phyloP scores from a whole-genome alignment of 2,329 filamentous ascomycete genomes.

The Arachnomyces sp. region DNA sequence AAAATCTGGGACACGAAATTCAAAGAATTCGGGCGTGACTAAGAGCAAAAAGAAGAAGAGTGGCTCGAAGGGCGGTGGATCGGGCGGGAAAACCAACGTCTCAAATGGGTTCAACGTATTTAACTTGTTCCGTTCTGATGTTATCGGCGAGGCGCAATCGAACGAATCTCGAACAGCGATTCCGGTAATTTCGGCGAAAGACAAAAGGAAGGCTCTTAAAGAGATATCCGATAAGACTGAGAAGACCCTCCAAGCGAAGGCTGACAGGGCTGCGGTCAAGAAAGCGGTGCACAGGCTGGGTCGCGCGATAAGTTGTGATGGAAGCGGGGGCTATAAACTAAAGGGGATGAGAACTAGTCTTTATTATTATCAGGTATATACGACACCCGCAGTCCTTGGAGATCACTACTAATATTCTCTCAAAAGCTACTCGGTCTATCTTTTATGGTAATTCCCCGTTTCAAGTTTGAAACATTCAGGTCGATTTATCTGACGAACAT shows the following conservation, averaged over 20 bases:
- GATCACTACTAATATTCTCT: background rate
- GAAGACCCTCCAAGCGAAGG: conserved; percentile 15
- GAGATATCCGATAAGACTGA: conserved; percentile 22
- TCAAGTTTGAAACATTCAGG: background rate
- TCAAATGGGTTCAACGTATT: too few relatives aligned
- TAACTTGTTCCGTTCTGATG: conserved; percentile 14
- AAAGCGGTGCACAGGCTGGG: conserved; percentile 24
- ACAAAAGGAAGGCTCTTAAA: conserved; percentile 24
- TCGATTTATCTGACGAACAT: conserved; percentile 10
- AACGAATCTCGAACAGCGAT: conserved; percentile 18
- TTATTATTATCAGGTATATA: conserved; percentile 28
- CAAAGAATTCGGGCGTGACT: too few relatives aligned
- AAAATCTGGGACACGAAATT: too few relatives aligned
- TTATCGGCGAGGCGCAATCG: conserved; percentile 19
- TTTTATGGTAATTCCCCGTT: conserved; percentile 24
- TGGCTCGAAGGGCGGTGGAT: too few relatives aligned
- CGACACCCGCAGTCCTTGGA: background rate
- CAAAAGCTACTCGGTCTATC: conserved; percentile 23
- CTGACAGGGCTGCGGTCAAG: conserved; percentile 19
- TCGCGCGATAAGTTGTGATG: conserved; percentile 18
- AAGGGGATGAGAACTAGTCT: conserved; percentile 25
- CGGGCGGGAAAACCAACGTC: too few relatives aligned
- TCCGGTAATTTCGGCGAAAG: conserved; percentile 16
- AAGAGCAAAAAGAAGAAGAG: too few relatives aligned
- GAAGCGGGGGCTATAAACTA: conserved; percentile 24